Base-by-base conservation (phyloP, 805 yeast genomes). In the Kazachstania kunashirensis region DNA sequence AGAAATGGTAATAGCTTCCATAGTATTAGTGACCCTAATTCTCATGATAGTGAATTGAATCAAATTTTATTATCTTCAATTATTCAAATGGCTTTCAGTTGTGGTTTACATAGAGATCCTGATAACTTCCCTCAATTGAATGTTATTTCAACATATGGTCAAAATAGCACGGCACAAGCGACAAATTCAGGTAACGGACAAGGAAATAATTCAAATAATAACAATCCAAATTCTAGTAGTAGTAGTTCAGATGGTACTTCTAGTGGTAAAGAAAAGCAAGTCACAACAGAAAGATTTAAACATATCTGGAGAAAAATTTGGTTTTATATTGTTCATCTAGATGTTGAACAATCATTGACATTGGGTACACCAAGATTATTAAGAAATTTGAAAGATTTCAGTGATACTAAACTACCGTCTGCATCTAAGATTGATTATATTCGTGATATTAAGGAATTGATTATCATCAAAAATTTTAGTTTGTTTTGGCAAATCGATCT, bases 71-170 rank as follows among this genome's bases (percentile, higher is more conserved):
- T 70, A 11, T 75, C 79, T 1, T 66, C 75, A 57, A 61, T 77
- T 21, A 57, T 77, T 12, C 84, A 77, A 48, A 75, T 79, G 80
- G 83, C 79, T 0, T 66, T 73, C 37, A 67, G 79, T 26, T 66
- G 79, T 44, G 88, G 86, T 0, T 50, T 79, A 18, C 78, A 79
- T 50, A 65, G 85, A 46, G 86, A 79, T 44, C 85, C 86, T 0
- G 68, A 65, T 31, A 62, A 62, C 27, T 73, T 74, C 45, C 66
- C 68, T 11, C 67, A 65, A 41, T 55, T 66, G 34, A 60, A 58
- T 21, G 51, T 53, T 8, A 50, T 52, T 2, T 36, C 53, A 4
- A 43, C 50, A 5, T 13, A 31, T 3, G 31, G 44, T 23, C 37
- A 31, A 31, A 33, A 29, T 25, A 36, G 35, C 15, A 35, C 39